Percentiles rank a stretch among this genome's conserved stretches.
Conservation (phyloP, 257 asterid species). For the Nicotiana tomentosiformis region DNA sequence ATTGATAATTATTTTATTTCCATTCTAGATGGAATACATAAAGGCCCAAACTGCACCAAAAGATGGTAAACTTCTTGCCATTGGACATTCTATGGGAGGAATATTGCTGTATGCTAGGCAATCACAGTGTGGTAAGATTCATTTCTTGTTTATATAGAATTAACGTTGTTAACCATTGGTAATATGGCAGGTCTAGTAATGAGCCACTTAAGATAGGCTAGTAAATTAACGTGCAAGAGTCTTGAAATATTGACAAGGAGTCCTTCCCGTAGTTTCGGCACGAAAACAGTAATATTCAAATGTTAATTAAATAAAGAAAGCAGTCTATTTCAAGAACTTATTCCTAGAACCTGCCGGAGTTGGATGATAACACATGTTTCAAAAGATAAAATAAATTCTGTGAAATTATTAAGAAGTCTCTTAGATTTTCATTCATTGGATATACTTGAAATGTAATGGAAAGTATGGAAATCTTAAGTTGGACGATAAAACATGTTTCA, state of each 20-base stretch:
- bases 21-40: conserved; percentile 72
- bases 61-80: conserved; percentile 82
- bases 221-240: neutral
- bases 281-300: neutral
- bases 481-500: neutral
- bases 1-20: conserved; percentile 11
- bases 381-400: neutral
- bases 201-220: neutral
- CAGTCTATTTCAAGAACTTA: neutral
- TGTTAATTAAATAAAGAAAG: neutral
- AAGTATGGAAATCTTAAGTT: neutral
- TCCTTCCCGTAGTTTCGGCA: neutral
- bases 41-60: conserved; percentile 61
- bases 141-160: neutral
- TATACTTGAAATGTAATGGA: neutral
- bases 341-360: neutral
- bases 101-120: conserved; percentile 86
- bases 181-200: neutral
- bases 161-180: neutral
- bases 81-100: conserved; percentile 99
- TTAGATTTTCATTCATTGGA: neutral
- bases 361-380: too few relatives aligned
- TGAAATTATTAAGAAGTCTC: neutral
- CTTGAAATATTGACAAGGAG: neutral
- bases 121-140: conserved; percentile 67